Percentiles rank a stretch among this genome's conserved stretches.
phyloP scores from a whole-genome alignment of 345 rosid genomes.

The Erucastrum elatum region DNA sequence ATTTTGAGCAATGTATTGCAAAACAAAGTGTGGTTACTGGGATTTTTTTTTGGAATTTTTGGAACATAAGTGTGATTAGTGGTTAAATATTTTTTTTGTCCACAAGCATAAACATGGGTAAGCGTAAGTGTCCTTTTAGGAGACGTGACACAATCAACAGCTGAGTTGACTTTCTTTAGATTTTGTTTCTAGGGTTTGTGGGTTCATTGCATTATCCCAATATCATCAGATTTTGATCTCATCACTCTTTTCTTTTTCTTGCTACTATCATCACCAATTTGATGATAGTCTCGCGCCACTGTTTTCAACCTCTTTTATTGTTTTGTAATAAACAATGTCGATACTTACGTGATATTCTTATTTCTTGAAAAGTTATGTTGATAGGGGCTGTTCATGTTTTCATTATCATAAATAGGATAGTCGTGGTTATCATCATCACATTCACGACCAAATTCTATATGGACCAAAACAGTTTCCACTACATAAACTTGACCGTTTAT shows the following conservation, averaged over 20 bases:
- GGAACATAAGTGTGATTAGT: background rate
- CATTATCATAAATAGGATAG: constrained; percentile 30
- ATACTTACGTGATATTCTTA: constrained; percentile 19
- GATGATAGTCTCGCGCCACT: constrained; percentile 33
- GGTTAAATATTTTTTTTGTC: constrained; percentile 12
- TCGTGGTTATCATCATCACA: constrained; percentile 34
- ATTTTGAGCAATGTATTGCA: constrained; percentile 11
- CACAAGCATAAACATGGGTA: constrained; percentile 19
- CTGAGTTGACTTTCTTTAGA: constrained; percentile 28
- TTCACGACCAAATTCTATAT: constrained; percentile 19
- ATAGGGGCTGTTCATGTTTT: constrained; percentile 25
- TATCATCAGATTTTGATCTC: constrained; percentile 19
- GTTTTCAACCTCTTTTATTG: background rate
- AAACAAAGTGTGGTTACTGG: constrained; percentile 1
- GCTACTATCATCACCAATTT: constrained; percentile 30
- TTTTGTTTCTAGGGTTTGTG: constrained; percentile 33
- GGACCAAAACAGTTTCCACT: constrained; percentile 34
- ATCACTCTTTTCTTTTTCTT: constrained; percentile 8
- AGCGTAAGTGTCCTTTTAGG: constrained; percentile 29
- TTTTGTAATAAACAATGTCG: background rate
- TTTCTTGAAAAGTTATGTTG: constrained; percentile 10
- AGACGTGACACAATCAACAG: constrained; percentile 27
- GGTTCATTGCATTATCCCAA: constrained; percentile 36
- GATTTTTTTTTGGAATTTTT: background rate
- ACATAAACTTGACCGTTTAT: constrained; percentile 33